Evolutionary conservation across 495 filamentous ascomycete species (phyloP).

Genomic region (Astrocystis sublimbata): DNA sequence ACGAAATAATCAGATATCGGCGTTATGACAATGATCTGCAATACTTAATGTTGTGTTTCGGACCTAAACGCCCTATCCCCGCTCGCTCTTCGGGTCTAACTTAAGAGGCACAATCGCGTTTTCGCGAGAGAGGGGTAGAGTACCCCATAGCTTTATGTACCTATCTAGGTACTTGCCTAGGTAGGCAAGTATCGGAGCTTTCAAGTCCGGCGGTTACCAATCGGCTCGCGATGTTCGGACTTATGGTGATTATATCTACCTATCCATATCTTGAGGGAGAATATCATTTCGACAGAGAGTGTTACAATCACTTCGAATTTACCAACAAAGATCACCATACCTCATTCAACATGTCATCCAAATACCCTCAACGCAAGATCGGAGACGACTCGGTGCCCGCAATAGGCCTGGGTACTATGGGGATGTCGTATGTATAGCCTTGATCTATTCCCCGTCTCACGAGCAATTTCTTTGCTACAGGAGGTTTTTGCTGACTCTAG

Average conservation of each 20-base stretch:
- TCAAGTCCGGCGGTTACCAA: no score
- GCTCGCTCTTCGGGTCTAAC: background rate
- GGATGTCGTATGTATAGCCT: slow-evolving; percentile 38
- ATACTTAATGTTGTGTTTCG: background rate
- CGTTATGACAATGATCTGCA: background rate
- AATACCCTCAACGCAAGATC: slow-evolving; percentile 41
- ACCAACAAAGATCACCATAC: background rate
- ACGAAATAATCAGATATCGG: background rate
- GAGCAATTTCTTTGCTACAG: no score
- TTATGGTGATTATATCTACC: background rate
- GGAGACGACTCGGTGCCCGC: slow-evolving; percentile 40
- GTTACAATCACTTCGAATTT: no score
- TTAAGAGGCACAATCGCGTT: background rate
- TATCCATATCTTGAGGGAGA: no score
- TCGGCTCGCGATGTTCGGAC: no score
- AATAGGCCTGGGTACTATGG: slow-evolving; percentile 46
- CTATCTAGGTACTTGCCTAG: no score
- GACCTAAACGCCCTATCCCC: background rate
- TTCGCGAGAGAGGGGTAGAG: no score
- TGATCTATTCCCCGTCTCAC: no score
- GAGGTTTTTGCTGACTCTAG: no score
- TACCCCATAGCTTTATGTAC: no score
- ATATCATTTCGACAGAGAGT: no score
- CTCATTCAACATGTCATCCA: slow-evolving; percentile 19
- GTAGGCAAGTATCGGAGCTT: no score